These are phyloP conservation scores for Chenopodium berlandieri DNA, from an alignment of 148 eudicot genomes.

Conservation along the genomic window DNA sequence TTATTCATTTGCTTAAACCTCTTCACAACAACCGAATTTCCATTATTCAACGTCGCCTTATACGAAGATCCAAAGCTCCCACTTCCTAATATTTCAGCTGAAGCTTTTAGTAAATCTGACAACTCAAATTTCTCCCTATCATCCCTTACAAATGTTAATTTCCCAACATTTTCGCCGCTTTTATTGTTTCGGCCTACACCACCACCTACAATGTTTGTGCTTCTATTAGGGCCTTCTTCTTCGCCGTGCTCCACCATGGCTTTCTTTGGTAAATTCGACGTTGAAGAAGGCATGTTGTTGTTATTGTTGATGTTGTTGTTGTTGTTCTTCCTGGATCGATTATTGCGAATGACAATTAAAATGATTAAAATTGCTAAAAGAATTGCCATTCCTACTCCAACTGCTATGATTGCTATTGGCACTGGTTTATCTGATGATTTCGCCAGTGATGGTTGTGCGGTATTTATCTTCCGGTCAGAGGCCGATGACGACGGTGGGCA, in stretches of 20 bases:
- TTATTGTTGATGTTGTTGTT: not conserved
- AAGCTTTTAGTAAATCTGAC: conserved; percentile 59
- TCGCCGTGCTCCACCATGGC: not conserved
- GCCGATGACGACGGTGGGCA: not conserved
- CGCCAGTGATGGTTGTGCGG: not conserved
- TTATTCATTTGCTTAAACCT: conserved; percentile 81
- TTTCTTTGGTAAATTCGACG: not conserved
- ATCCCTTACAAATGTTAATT: conserved; percentile 54
- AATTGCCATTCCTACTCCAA: conserved; percentile 13
- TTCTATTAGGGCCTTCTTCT: conserved; percentile 14
- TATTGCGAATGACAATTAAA: conserved; percentile 11
- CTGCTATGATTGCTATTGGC: conserved; percentile 15
- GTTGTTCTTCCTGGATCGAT: not conserved
- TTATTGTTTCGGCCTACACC: conserved; percentile 4
- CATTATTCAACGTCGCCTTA: conserved; percentile 52
- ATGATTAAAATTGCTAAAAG: conserved; percentile 19
- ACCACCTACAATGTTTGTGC: not conserved
- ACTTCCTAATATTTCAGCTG: conserved; percentile 75
- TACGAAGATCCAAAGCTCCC: conserved; percentile 78
- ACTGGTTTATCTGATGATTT: conserved; percentile 22
- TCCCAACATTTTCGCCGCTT: conserved; percentile 24
- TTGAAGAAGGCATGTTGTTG: not conserved
- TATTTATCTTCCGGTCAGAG: not conserved
- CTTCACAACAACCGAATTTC: conserved; percentile 66
- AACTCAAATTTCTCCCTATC: conserved; percentile 55